Base-by-base conservation (phyloP, 306 rosid species). In the Abrus pulchellus region DNA sequence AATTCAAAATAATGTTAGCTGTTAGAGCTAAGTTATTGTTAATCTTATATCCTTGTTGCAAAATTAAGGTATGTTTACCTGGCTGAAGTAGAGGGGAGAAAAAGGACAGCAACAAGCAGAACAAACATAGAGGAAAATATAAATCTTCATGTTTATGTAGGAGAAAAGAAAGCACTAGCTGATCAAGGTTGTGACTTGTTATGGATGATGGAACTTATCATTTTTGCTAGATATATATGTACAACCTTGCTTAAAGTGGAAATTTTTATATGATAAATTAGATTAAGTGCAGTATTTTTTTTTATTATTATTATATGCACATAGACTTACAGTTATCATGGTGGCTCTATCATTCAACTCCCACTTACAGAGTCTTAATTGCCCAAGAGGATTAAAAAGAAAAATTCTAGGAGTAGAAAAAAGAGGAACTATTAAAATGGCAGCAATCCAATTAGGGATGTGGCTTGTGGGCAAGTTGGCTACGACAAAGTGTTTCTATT, bases 101-200 rank as follows among this genome's bases (percentile, higher is more conserved):
- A 71, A 71, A 71, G 75, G 14, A 71, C 41, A 50, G 62, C 34
- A 71, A 5, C 47, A 32, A 33, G 75, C 8, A 72, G 77, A 72
- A 53, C 52, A 72, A 53, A 27, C 27, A 3, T 36, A 72, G 52
- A 72, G 55, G 53, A 38, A 27, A 53, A 61, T 32, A 54, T 0
- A 55, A 54, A 72, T 3, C 40, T 27, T 40, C 77, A 55, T 72
- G 33, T 48, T 33, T 52, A 8, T 71, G 5, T 10, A 44, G n/a
- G 20, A 34, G 14, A 28, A 47, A 11, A 29, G 74, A 30, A 67
- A 59, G 55, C 5, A 57, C 64, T 9, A 8, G 67, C 44, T 10
- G 44, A 11, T 61, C 67, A 61, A 61, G 34, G 56, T 29, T 41
- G 72, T 41, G 50, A 64, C 33, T 64, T 40, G 33, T n/a, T 30